Conservation (phyloP, 2,329 filamentous ascomycete genomes). For the Cercospora nicotianae region DNA sequence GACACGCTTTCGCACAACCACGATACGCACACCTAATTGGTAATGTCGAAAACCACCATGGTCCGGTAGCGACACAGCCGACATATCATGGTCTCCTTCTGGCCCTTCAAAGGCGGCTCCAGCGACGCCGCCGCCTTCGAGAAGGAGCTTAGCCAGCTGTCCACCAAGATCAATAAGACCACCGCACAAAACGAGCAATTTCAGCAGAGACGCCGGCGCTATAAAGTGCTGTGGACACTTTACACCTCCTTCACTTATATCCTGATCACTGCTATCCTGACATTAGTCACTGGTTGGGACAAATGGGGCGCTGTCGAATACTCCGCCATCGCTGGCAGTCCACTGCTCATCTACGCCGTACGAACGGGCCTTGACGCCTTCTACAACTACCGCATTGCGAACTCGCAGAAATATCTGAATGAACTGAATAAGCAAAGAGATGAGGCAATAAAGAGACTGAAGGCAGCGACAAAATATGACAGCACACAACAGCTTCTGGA, state of each 20-base stretch:
- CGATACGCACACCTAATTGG: neutral
- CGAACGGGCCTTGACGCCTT: conserved; percentile 66
- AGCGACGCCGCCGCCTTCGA: conserved; percentile 90
- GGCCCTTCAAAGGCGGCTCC: conserved; percentile 82
- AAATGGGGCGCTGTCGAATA: conserved; percentile 78
- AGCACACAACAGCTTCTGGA: conserved; percentile 89
- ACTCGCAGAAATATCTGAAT: conserved; percentile 67
- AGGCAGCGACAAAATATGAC: conserved; percentile 93
- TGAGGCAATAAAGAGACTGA: conserved; percentile 88
- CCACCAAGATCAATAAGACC: conserved; percentile 75
- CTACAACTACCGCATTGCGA: conserved; percentile 79
- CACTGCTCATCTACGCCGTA: conserved; percentile 69
- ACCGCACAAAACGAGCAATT: conserved; percentile 72
- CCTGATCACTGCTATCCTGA: conserved; percentile 76
- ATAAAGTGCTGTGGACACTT: conserved; percentile 83
- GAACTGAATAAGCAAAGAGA: conserved; percentile 75
- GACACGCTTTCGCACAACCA: neutral
- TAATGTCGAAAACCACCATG: neutral
- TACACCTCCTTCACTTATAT: conserved; percentile 91
- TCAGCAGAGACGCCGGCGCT: conserved; percentile 70
- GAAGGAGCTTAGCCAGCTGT: conserved; percentile 79
- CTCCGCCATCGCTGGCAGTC: conserved; percentile 73
- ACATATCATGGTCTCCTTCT: conserved; percentile 73
- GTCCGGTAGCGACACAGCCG: conserved; percentile 4
- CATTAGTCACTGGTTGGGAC: conserved; percentile 79